Conservation (phyloP, 1,139 yeast genomes). For the Debaryomyces sp. region DNA sequence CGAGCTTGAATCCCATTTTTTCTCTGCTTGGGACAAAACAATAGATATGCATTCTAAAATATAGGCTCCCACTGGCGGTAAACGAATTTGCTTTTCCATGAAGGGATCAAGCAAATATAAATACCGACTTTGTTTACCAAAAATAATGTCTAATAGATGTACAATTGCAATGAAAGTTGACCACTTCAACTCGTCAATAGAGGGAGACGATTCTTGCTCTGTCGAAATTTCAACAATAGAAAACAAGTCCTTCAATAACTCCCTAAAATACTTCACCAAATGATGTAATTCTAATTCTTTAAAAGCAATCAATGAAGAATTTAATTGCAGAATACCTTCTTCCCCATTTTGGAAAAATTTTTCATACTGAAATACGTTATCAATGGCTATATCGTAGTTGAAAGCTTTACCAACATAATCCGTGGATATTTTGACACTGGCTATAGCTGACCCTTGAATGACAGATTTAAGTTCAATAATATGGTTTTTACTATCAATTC, state of each 20-base stretch:
- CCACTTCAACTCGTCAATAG: slow-evolving; percentile 26
- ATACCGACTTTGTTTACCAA: slow-evolving; percentile 69
- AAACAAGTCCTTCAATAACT: slow-evolving; percentile 46
- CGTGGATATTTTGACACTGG: slow-evolving; percentile 58
- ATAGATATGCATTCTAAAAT: slow-evolving; percentile 50
- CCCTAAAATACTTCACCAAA: slow-evolving; percentile 58
- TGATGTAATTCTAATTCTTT: slow-evolving; percentile 49
- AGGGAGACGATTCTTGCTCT: slow-evolving; percentile 16
- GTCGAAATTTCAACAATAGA: slow-evolving; percentile 39
- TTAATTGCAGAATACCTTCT: slow-evolving; percentile 49
- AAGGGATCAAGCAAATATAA: slow-evolving; percentile 57
- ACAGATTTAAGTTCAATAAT: slow-evolving; percentile 39
- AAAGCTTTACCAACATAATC: slow-evolving; percentile 72
- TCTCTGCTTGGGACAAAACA: slow-evolving; percentile 51
- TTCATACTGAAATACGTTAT: slow-evolving; percentile 60
- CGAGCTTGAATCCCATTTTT: slow-evolving; percentile 64
- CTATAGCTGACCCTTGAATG: slow-evolving; percentile 42
- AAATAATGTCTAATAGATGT: slow-evolving; percentile 61
- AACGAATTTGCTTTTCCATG: slow-evolving; percentile 29
- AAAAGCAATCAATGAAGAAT: slow-evolving; percentile 41
- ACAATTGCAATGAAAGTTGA: slow-evolving; percentile 57
- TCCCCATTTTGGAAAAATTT: slow-evolving; percentile 44
- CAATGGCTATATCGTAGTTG: slow-evolving; percentile 63
- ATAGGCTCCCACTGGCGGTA: slow-evolving; percentile 55
- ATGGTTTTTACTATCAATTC: slow-evolving; percentile 41